Base-by-base conservation (phyloP, 352 stramenopile species). In the Globisporangium viniferum region DNA sequence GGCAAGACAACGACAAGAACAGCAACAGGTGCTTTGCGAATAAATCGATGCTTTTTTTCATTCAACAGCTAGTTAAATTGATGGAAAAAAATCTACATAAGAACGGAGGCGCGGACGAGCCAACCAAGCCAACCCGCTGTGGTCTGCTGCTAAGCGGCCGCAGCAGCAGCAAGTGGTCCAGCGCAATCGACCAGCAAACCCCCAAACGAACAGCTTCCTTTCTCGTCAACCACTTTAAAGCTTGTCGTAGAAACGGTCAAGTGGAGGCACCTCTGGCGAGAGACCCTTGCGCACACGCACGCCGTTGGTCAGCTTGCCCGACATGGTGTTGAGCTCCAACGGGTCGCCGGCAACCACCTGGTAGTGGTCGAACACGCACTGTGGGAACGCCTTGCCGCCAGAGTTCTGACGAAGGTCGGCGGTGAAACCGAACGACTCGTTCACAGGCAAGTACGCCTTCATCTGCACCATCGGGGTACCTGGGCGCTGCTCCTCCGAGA, bases 401-500 rank as follows among this genome's bases (percentile, higher is more conserved):
- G 98, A 99, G 83, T 97, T 92, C 61, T 97, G 97, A 86, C 98
- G 96, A 57, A 99, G 86, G 76, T 99, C 97, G 64, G 94, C 95
- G 59, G 97, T 99, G 93, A 99, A 99, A 72, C 98, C 98, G 80
- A 99, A 99, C 59, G 97, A 99, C 86, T 99, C 98, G 89, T 99
- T 99, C 35, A 99, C 98, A 74, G 98, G 98, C 76, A 99, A 79
- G 91, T 99, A 99, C 48, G 97, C 97, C 87, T 99, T 98, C 53
- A 99, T 88, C 77, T 98, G 97, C 89, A 99, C 98, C 90, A 98
- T 98, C 39, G 97, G 97, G 67, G 97, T 99, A 84, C 98, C 98
- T 55, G 96, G 95, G 72, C 93, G 93, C 84, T 99, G 97, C 79
- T 99, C 97, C 88, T 99, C 98, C 57, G 91, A 95, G 78, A 99